Evolutionary conservation across 768 basidiomycete species (phyloP), one percentile per base, ranked within the genome.

Genomic region (Tremella fuciformis): DNA sequence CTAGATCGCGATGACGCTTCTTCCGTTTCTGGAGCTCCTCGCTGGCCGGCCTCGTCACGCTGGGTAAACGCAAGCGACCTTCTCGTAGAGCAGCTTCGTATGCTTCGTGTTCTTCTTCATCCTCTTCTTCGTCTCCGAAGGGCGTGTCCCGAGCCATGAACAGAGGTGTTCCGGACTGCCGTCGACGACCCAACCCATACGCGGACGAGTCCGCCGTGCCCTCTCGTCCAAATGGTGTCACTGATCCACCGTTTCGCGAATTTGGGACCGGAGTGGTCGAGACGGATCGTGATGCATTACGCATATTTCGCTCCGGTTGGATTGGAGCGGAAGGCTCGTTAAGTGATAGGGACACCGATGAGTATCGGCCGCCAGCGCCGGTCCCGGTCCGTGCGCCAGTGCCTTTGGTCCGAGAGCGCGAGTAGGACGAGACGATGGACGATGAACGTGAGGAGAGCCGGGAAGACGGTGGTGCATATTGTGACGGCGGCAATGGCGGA

Each of bases 111-210:
- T 67, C 73, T 50, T 74, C 71, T 57, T 75, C 73, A 44, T 70
- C 66, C 26, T 76, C 75, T 25, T 74, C 70, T 24, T 73, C 74
- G 13, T 65, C 66, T 8, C 64, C 74, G 37, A 73, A 70, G 8
- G 74, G 71, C n/a, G 74, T 74, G 37, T 65, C 66, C 15, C 62
- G 37, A 6, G 65, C 53, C 24, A 72, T 64, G 56, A 75, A 72
- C 21, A 73, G 39, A 2, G 73, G 71, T 16, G 73, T 73, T 6
- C 29, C 29, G 6, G 29, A 34, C 11, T 34, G 29, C 11, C 29
- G 4, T 34, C 29, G 29, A 29, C 58, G 54, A 50, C 55, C 53
- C 15, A 39, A 48, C 19, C 66, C 40, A 40, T 68, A 52, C 25
- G 59, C 9, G 21, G 49, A 53, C 7, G 37, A 26, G 1, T 18